Evolutionary conservation across 306 rosid genomes (phyloP).

Genomic region (Quercus aquifolioides): DNA sequence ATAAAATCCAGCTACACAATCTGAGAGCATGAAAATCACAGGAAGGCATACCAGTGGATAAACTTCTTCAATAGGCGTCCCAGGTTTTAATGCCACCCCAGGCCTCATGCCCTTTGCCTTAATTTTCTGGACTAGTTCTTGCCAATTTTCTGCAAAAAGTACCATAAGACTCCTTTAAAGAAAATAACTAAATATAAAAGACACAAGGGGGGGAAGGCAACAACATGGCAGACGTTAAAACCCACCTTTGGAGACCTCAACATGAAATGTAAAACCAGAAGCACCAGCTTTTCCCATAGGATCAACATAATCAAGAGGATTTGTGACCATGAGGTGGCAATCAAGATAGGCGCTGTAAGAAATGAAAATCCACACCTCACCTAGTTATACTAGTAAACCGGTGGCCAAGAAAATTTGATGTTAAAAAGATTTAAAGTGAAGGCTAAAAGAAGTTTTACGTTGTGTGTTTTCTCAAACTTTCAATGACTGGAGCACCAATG

Average conservation of each 20-base stretch:
- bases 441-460: constrained; percentile 42
- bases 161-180: constrained; percentile 3
- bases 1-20: background rate
- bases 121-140: constrained; percentile 59
- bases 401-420: background rate
- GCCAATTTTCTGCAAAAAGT: constrained; percentile 72
- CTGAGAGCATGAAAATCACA: background rate
- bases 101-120: constrained; percentile 77
- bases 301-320: constrained; percentile 88
- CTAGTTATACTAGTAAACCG: constrained; percentile 7
- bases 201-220: background rate
- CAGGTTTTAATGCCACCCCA: constrained; percentile 81
- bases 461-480: constrained; percentile 93
- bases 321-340: constrained; percentile 96
- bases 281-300: constrained; percentile 90
- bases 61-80: constrained; percentile 77
- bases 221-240: background rate
- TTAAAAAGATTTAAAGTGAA: background rate
- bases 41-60: constrained; percentile 69
- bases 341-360: constrained; percentile 82
- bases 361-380: constrained; percentile 2
- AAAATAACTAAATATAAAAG: constrained; percentile 1
- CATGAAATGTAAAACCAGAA: constrained; percentile 92
- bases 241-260: constrained; percentile 79
- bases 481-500: constrained; percentile 88